A percentile compares a stretch with the other conserved stretches of the same genome.
Conservation (phyloP, 768 basidiomycete species). For the Trametes gibbosa region DNA sequence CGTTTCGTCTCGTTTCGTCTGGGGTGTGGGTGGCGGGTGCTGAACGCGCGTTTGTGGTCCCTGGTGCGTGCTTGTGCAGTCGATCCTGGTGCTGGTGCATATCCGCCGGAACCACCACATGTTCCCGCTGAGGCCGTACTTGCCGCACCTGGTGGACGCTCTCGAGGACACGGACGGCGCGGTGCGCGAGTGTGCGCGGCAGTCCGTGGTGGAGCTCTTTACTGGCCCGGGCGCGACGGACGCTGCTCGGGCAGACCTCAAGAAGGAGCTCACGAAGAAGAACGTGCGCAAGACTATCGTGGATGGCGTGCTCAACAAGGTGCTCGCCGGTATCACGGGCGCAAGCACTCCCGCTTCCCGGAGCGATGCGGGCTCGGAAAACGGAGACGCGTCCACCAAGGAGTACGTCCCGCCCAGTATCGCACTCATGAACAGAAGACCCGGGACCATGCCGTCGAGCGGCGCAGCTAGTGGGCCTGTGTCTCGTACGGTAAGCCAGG, state of each 20-base stretch:
- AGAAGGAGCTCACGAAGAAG: constrained; percentile 86
- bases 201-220: constrained; percentile 81
- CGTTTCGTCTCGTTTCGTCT: background rate
- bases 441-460: constrained; percentile 22
- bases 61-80: constrained; percentile 24
- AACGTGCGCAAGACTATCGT: constrained; percentile 84
- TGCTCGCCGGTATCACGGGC: constrained; percentile 47
- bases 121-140: constrained; percentile 81
- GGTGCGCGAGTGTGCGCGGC: constrained; percentile 83
- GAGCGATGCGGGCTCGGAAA: constrained; percentile 60
- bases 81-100: constrained; percentile 67
- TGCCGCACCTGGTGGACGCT: constrained; percentile 74
- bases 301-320: constrained; percentile 70
- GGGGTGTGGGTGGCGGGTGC: background rate
- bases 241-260: constrained; percentile 87
- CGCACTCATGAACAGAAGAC: constrained; percentile 52
- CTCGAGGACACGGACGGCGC: constrained; percentile 89
- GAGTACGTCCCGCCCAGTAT: constrained; percentile 79
- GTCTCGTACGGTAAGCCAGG: constrained; percentile 47
- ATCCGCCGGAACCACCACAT: constrained; percentile 67
- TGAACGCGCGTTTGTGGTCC: background rate
- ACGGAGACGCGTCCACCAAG: constrained; percentile 49
- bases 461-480: constrained; percentile 27
- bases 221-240: constrained; percentile 80
- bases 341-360: constrained; percentile 42